Percentiles rank a stretch among this genome's conserved stretches.
Evolutionary conservation across 140 eudicot genomes (phyloP).

Genomic region (Ambrosia hybrid): DNA sequence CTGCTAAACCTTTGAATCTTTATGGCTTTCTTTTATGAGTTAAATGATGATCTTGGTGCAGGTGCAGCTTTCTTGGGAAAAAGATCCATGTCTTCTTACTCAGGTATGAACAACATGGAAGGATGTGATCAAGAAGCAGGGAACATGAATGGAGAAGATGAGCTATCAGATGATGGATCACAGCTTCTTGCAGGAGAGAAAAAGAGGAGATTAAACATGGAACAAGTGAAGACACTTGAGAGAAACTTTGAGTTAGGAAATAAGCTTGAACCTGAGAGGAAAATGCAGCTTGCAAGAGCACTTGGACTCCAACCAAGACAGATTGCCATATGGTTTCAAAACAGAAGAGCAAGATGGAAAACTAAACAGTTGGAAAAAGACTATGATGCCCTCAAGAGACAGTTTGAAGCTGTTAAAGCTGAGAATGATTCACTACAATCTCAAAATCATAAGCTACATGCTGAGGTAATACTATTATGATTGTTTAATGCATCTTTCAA

Average conservation of each 20-base stretch:
- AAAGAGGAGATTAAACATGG: conserved; percentile 88
- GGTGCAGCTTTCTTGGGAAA: conserved; percentile 76
- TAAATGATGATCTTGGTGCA: conserved; percentile 15
- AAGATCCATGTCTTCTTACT: conserved; percentile 84
- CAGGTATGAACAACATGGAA: conserved; percentile 54
- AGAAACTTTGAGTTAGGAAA: conserved; percentile 90
- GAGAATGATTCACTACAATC: conserved; percentile 89
- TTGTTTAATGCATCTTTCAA: background rate
- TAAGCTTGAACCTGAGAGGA: conserved; percentile 97
- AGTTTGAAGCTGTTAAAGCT: conserved; percentile 84
- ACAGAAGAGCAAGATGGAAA: conserved; percentile 96
- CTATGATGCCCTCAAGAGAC: conserved; percentile 79
- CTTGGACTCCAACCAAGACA: conserved; percentile 98
- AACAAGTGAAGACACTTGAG: conserved; percentile 91
- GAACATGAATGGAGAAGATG: conserved; percentile 69
- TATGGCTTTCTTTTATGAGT: background rate
- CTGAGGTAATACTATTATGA: conserved; percentile 45
- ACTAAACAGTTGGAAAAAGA: conserved; percentile 96
- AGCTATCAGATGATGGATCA: conserved; percentile 78
- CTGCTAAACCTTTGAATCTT: conserved; percentile 19
- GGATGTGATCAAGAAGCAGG: conserved; percentile 48
- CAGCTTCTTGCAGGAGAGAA: conserved; percentile 62
- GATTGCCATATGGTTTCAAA: conserved; percentile 98
- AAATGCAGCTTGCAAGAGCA: conserved; percentile 94
- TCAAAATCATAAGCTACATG: conserved; percentile 82